Base-by-base conservation (phyloP, 2,329 filamentous ascomycete species). In the Xylariaceae sp. region DNA sequence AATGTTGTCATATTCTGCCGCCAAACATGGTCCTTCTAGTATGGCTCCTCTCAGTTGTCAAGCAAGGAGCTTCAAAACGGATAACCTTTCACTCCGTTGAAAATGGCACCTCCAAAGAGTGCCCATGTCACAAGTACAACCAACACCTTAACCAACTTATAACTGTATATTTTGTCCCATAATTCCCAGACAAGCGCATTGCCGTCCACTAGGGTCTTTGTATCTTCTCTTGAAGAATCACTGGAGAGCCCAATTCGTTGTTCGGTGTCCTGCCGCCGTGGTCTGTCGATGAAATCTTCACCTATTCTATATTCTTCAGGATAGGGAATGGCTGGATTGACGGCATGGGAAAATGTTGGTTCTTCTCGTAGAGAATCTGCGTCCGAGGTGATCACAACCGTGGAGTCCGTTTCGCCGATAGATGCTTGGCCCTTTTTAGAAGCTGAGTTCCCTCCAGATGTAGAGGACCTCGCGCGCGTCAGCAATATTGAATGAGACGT, bases 181-280 rank as follows among this genome's bases (percentile, higher is more conserved):
- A 56, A 20, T 9, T 46, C 16, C 19, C 40, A 37, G 16, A 19
- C 20, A 23, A 41, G 4, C 14, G 16, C 45, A 5, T 16, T 12
- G 7, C 4, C 40, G 1, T 16, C 48, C 10, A 12, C 19, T 44
- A 26, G 20, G 2, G 12, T 16, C 23, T n/a, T 9, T 18, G 3
- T 23, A 14, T 37, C 19, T 23, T 7, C 23, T 23, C 7, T 26
- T 9, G 37, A 20, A 26, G n/a, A 6, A 5, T 18, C 19, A 20
- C 32, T 21, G 7, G 20, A 7, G 10, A 43, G 12, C 5, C 41
- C 51, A 20, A 49, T 18, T 10, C 45, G 51, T n/a, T 29, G 26
- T 40, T 56, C 48, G 6, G 48, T 51, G 21, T 48, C 53, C 16
- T 44, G 26, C 20, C 44, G 44, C 26, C 20, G 44, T 20, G 40